Evolutionary conservation across 257 asterid genomes (phyloP).

Genomic region (Echites panduratus): DNA sequence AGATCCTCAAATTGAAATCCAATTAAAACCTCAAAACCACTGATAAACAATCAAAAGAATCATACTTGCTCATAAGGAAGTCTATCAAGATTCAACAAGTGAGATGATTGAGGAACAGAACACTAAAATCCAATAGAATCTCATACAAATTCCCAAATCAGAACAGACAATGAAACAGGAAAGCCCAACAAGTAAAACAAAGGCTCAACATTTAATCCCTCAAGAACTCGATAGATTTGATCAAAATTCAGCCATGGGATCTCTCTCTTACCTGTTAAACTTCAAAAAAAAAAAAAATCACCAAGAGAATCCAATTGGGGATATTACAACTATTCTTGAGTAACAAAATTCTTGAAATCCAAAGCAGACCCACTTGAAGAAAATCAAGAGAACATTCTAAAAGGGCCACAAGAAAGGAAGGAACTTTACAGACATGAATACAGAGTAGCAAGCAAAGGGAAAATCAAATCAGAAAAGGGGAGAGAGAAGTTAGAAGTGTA

Average conservation of each 20-base stretch:
- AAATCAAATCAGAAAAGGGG: background rate
- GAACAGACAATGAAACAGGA: background rate
- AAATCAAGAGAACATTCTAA: conserved; percentile 7
- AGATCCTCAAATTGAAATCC: conserved; percentile 7
- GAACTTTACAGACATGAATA: background rate
- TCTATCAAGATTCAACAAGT: conserved; percentile 1
- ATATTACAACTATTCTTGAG: background rate
- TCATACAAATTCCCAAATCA: background rate
- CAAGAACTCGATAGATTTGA: background rate
- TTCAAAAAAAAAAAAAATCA: background rate
- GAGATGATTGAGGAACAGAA: conserved; percentile 1
- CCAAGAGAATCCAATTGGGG: conserved; percentile 9
- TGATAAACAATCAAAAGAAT: background rate
- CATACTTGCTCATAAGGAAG: background rate
- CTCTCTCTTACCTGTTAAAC: conserved; percentile 11
- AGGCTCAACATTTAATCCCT: background rate
- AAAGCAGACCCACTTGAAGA: conserved; percentile 13
- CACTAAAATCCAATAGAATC: background rate
- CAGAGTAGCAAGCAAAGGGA: background rate
- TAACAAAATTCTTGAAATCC: conserved; percentile 15
- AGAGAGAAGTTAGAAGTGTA: conserved; percentile 3
- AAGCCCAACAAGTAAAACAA: background rate
- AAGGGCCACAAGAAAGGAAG: background rate
- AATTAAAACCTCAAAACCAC: conserved; percentile 6
- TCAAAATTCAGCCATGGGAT: background rate